phyloP scores from a whole-genome alignment of 805 yeast species.

The Saccharomycopsis sp. region DNA sequence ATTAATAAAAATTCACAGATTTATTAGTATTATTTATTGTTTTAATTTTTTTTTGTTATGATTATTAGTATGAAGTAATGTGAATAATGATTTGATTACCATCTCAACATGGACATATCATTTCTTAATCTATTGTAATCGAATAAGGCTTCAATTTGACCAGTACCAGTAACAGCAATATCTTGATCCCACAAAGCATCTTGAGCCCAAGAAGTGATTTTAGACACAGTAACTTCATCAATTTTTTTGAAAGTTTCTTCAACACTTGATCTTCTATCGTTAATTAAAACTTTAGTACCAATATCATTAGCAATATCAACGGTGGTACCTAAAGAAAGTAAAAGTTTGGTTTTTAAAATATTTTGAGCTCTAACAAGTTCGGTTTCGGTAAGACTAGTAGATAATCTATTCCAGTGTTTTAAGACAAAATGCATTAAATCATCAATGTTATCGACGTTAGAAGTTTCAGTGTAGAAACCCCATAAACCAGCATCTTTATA shows the following conservation, averaged over 20 bases:
- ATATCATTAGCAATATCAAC: conserved; percentile 43
- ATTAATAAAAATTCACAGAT: too few species aligned
- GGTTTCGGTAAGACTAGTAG: conserved; percentile 62
- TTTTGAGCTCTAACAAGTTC: conserved; percentile 75
- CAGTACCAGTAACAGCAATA: conserved; percentile 73
- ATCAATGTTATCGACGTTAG: conserved; percentile 51
- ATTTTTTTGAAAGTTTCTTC: conserved; percentile 50
- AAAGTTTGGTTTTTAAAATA: conserved; percentile 52
- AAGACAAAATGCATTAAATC: conserved; percentile 72
- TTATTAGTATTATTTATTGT: too few species aligned
- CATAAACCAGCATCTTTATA: conserved; percentile 75
- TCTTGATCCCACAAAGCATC: conserved; percentile 75
- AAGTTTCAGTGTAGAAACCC: conserved; percentile 65
- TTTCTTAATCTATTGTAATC: conserved; percentile 82
- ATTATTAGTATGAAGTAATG: too few species aligned
- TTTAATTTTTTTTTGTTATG: too few species aligned
- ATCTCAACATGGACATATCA: conserved; percentile 85
- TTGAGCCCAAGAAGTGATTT: conserved; percentile 65
- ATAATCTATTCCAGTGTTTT: conserved; percentile 82
- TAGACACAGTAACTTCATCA: conserved; percentile 50
- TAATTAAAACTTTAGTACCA: conserved; percentile 48
- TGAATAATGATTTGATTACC: too few species aligned
- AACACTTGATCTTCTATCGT: conserved; percentile 52
- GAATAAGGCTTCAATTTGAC: conserved; percentile 75
- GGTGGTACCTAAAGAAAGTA: conserved; percentile 38